Evolutionary conservation across 768 basidiomycete species (phyloP), one percentile per base, ranked within the genome.

Genomic region (Leccinum subgranulosum): DNA sequence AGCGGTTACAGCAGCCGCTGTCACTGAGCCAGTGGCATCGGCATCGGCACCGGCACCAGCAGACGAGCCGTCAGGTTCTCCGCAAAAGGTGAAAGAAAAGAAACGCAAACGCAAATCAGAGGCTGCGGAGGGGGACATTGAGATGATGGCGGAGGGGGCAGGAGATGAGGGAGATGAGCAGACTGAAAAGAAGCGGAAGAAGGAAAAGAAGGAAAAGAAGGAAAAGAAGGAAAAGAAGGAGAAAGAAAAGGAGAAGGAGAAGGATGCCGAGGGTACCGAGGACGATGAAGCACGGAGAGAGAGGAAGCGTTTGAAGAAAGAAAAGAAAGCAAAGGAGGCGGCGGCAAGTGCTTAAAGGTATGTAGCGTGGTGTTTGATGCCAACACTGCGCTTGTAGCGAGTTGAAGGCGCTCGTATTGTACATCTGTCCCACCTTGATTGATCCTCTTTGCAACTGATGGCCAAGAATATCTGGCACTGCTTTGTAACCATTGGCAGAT

Each of bases 41-140:
- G 63, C 66, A 43, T 62, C 66, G 17, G 63, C 60, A 53, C 75
- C 75, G 36, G 63, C 67, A 56, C 73, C 74, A 33, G 60, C 60
- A 47, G 75, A 31, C 5, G 61, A 76, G 55, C 56, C 68, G 48
- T 75, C 73, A 28, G 68, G 74, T 15, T 66, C 75, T 19, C 53
- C 55, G 8, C 78, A 76, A 65, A 74, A 77, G 54, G 79, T 83
- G 27, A 87, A 86, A 69, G 90, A 92, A 69, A 90, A 91, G 76
- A 95, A 96, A 69, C 84, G 91, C 53, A 93, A 92, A 72, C 84
- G 89, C 49, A 90, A 89, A 68, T 87, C 86, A 1, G 87, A 85
- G 60, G 79, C 68, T 8, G 71, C 74, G 0, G 83, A 76, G 39
- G 64, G 57, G 21, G 77, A 69, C 17, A 76, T 65, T n/a, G 77